Evolutionary conservation across 116 monocot genomes (phyloP).

Genomic region (Phalaenopsis hybrid): DNA sequence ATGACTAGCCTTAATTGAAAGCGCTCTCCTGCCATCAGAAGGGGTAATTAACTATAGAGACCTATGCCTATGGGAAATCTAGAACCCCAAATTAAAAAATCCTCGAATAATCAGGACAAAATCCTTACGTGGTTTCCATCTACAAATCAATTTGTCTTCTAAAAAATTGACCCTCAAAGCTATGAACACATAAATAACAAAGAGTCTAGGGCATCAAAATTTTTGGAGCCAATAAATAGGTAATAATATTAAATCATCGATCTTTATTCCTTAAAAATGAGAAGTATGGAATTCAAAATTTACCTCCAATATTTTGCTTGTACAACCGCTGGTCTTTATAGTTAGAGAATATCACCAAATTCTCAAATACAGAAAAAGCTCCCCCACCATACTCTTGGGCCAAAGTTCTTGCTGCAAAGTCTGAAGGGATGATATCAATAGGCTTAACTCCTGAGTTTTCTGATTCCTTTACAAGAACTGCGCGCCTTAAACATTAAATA

Average conservation of each 20-base stretch:
- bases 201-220: no score
- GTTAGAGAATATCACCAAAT: slow-evolving; percentile 77
- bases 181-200: no score
- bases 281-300: slow-evolving; percentile 1
- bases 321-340: slow-evolving; percentile 85
- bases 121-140: no score
- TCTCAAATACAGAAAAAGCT: slow-evolving; percentile 53
- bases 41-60: no score
- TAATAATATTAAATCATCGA: not conserved
- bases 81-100: no score
- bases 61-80: no score
- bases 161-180: no score
- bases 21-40: no score
- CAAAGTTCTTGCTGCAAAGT: slow-evolving; percentile 72
- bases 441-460: slow-evolving; percentile 36
- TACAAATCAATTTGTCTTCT: no score
- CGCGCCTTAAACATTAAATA: slow-evolving; percentile 43
- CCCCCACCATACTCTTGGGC: slow-evolving; percentile 95
- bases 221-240: not conserved
- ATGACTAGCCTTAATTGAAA: no score
- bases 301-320: slow-evolving; percentile 64
- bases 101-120: no score
- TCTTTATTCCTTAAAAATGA: not conserved
- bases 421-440: slow-evolving; percentile 53
- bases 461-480: slow-evolving; percentile 77